A percentile compares a stretch with the other conserved stretches of the same genome.
These are phyloP conservation scores for Epichloe aotearoae DNA, from an alignment of 2,329 filamentous ascomycete species.

Conservation along the genomic window DNA sequence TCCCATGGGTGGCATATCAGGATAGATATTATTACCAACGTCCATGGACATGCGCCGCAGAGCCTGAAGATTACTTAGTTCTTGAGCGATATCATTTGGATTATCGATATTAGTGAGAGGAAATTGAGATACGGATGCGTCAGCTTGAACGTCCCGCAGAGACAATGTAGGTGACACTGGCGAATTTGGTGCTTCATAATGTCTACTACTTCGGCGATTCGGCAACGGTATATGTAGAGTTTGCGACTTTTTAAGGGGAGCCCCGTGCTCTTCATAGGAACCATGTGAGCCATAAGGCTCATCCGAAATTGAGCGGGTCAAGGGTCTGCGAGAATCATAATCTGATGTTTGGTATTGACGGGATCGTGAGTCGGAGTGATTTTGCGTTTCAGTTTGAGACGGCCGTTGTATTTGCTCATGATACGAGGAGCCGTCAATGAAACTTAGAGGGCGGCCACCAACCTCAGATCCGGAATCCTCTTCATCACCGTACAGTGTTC, in stretches of 20 bases:
- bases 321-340: slow-evolving; percentile 26
- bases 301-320: slow-evolving; percentile 34
- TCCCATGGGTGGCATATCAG: slow-evolving; percentile 60
- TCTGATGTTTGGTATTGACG: slow-evolving; percentile 16
- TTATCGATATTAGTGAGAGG: slow-evolving; percentile 83
- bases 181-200: slow-evolving; percentile 29
- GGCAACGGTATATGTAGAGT: slow-evolving; percentile 26
- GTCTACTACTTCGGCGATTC: slow-evolving; percentile 27
- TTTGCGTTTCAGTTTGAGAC: slow-evolving; percentile 7
- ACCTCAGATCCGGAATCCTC: slow-evolving; percentile 44
- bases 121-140: slow-evolving; percentile 53
- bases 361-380: slow-evolving; percentile 2
- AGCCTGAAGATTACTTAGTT: slow-evolving; percentile 83
- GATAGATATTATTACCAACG: slow-evolving; percentile 57
- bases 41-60: slow-evolving; percentile 92
- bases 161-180: slow-evolving; percentile 40
- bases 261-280: slow-evolving; percentile 19
- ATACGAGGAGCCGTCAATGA: slow-evolving; percentile 44
- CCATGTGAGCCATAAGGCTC: slow-evolving; percentile 18
- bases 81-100: slow-evolving; percentile 78
- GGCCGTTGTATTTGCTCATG: slow-evolving; percentile 34
- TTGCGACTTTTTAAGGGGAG: slow-evolving; percentile 28
- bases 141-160: slow-evolving; percentile 40
- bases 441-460: slow-evolving; percentile 56
- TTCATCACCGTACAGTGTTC: slow-evolving; percentile 74